Evolutionary conservation across 495 filamentous ascomycete genomes (phyloP), one percentile per base, ranked within the genome.

Genomic region (Cairneyella variabilis): DNA sequence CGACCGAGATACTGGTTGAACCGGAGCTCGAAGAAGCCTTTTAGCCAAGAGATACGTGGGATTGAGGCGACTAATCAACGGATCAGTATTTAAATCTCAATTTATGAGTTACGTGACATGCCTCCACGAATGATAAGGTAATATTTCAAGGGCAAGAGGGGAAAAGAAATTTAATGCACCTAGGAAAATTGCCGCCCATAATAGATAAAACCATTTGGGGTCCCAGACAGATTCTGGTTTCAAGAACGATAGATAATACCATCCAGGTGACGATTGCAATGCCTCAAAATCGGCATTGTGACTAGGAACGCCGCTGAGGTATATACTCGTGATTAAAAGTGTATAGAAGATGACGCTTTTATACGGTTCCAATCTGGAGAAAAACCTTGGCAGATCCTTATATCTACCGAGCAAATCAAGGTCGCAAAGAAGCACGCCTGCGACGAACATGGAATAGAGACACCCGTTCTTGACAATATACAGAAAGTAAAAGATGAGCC

Each of bases 1-100:
- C 77, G 72, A 30, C 82, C 83, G 9, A 82, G 72, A 61, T 86
- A 85, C 59, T 83, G 83, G 22, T 79, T 78, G 2, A 85, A 54
- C 0, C 71, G 63, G 40, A 73, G 74, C 41, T 76, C 76, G 63
- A 86, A 82, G 40, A 84, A 64, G 32, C 62, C 65, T 53, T 77
- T 74, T 43, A 84, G 71, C 23, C 69, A 68, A 1, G 61, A 62
- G 37, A 79, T 73, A 38, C 77, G 75, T 25, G 78, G 79, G 54
- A 80, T 73, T 20, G 73, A 71, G 63, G 74, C 74, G 23, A n/a
- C n/a, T n/a, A n/a, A n/a, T n/a, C n/a, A n/a, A n/a, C n/a, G n/a
- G n/a, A n/a, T n/a, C n/a, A n/a, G n/a, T n/a, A n/a, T n/a, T n/a
- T n/a, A n/a, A n/a, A n/a, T n/a, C n/a, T n/a, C n/a, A n/a, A n/a